A percentile compares a stretch with the other conserved stretches of the same genome.
These are phyloP conservation scores for Triticum monococcum DNA, from an alignment of 176 grass and related monocot species.

Conservation along the genomic window DNA sequence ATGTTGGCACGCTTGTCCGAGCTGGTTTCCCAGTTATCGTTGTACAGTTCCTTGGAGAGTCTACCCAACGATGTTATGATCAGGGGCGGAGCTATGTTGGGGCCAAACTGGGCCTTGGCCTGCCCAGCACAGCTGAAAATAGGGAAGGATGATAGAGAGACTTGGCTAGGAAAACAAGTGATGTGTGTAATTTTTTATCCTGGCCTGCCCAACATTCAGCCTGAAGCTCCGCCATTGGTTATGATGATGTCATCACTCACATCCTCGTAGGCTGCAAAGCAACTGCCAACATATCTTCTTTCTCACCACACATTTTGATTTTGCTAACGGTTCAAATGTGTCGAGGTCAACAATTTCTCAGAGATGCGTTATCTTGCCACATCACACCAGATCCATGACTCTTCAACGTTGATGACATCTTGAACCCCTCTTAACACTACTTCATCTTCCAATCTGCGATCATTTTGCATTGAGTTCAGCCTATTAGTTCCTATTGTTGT, in stretches of 20 bases:
- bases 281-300: not conserved
- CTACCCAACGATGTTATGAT: not conserved
- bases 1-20: not conserved
- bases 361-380: not conserved
- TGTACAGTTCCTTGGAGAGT: not conserved
- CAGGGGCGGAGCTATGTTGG: too few species aligned
- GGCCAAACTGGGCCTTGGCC: too few species aligned
- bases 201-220: too few species aligned
- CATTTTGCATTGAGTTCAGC: too few species aligned
- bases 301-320: not conserved
- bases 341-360: not conserved
- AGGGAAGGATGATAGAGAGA: too few species aligned
- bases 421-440: not conserved
- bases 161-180: too few species aligned
- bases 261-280: not conserved
- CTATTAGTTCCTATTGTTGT: not conserved
- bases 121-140: too few species aligned
- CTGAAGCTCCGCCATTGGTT: too few species aligned
- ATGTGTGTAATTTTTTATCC: too few species aligned
- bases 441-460: not conserved
- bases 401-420: not conserved
- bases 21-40: not conserved
- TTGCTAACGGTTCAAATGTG: not conserved
- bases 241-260: too few species aligned
- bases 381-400: not conserved